phyloP scores from a whole-genome alignment of 257 asterid genomes.

The Solanum chilense region DNA sequence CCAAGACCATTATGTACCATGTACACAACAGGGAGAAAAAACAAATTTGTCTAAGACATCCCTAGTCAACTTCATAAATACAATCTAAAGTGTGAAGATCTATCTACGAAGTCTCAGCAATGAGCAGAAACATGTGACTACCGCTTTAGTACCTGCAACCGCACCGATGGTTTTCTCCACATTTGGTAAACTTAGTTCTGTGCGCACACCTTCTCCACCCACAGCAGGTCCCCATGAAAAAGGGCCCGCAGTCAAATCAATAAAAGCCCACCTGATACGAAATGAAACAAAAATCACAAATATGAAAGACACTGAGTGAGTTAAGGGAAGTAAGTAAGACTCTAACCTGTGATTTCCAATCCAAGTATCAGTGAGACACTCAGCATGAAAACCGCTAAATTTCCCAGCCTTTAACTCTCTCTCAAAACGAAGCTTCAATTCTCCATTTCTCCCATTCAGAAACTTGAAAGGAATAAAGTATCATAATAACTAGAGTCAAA shows the following conservation, averaged over 20 bases:
- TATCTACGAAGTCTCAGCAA: not conserved
- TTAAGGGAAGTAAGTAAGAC: not conserved
- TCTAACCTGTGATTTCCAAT: constrained; percentile 74
- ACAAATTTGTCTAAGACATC: not conserved
- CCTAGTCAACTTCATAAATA: not conserved
- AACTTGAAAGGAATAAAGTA: constrained; percentile 27
- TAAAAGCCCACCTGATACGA: constrained; percentile 85
- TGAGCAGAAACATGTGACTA: not conserved
- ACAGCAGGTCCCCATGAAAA: constrained; percentile 99
- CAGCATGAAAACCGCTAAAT: constrained; percentile 71
- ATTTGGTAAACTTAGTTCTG: constrained; percentile 84
- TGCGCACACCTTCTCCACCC: constrained; percentile 99
- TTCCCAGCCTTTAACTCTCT: constrained; percentile 76
- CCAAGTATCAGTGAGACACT: constrained; percentile 91
- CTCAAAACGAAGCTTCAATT: constrained; percentile 52
- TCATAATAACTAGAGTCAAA: not conserved
- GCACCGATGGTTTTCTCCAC: constrained; percentile 93
- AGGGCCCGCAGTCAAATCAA: constrained; percentile 94
- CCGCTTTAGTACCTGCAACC: constrained; percentile 55
- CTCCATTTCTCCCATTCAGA: constrained; percentile 63
- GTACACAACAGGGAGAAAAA: not conserved
- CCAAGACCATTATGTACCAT: not conserved
- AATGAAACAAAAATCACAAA: not conserved
- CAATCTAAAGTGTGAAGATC: not conserved
- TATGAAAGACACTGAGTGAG: not conserved